These are phyloP conservation scores for Clonostachys rosea DNA, from an alignment of 2,329 filamentous ascomycete genomes.

Conservation along the genomic window DNA sequence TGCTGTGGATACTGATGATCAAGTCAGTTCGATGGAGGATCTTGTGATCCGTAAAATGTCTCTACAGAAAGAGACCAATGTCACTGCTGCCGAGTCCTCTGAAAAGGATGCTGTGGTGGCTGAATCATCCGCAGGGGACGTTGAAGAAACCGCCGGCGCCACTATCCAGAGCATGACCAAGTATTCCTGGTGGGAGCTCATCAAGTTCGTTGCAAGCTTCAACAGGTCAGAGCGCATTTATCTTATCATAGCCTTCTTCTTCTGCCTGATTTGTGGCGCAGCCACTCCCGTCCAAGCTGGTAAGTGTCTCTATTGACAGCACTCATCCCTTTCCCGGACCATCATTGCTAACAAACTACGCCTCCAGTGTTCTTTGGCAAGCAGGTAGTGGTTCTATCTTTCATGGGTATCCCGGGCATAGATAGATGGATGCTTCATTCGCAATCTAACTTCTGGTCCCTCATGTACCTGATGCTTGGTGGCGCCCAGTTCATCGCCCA, in stretches of 20 bases:
- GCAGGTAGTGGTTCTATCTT: not conserved
- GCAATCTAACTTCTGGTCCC: constrained; percentile 44
- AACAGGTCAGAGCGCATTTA: constrained; percentile 67
- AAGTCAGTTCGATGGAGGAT: constrained; percentile 1
- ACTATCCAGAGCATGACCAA: constrained; percentile 19
- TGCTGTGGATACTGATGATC: not conserved
- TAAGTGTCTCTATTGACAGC: not conserved
- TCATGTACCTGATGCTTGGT: constrained; percentile 47
- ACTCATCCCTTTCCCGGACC: too few relatives aligned
- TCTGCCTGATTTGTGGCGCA: constrained; percentile 72
- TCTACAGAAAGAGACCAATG: not conserved
- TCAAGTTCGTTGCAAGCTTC: constrained; percentile 76
- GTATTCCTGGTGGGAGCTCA: constrained; percentile 69
- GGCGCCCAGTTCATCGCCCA: constrained; percentile 37
- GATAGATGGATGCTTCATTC: constrained; percentile 13
- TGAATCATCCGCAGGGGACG: constrained; percentile 5
- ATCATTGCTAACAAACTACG: too few relatives aligned
- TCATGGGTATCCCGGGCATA: not conserved
- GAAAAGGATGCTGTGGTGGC: too few relatives aligned
- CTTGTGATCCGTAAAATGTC: constrained; percentile 1
- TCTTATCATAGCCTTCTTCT: constrained; percentile 71
- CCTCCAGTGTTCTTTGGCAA: constrained; percentile 3
- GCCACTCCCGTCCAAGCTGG: constrained; percentile 67
- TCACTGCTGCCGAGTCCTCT: too few relatives aligned
- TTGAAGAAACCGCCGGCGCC: too few relatives aligned